phyloP scores from a whole-genome alignment of 2,329 filamentous ascomycete species.

The Triangularia verruculosa region DNA sequence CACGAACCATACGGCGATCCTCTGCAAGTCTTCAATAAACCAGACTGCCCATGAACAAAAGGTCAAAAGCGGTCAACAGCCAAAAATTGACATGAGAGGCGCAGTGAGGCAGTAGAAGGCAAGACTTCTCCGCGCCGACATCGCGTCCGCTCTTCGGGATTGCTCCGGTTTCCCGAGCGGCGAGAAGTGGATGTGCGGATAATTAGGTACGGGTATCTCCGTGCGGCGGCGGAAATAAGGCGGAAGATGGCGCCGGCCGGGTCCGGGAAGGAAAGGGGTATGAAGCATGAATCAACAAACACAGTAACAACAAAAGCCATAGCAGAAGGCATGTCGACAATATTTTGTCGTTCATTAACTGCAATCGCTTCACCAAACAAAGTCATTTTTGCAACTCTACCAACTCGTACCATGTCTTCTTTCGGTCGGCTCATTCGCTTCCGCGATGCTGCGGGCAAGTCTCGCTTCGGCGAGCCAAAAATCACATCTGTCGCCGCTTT shows the following conservation, averaged over 20 bases:
- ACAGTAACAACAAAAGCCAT: background rate
- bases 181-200: background rate
- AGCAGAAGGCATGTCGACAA: background rate
- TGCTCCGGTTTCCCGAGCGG: background rate
- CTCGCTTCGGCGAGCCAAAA: slow-evolving; percentile 1
- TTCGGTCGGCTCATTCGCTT: background rate
- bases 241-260: background rate
- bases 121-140: too few relatives aligned
- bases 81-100: too few relatives aligned
- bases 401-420: background rate
- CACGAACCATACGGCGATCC: too few relatives aligned
- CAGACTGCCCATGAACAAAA: too few relatives aligned
- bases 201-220: too few relatives aligned
- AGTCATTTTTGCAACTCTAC: background rate
- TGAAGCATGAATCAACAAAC: background rate
- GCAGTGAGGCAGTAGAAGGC: too few relatives aligned
- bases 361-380: background rate
- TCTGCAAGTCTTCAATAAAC: too few relatives aligned
- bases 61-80: too few relatives aligned
- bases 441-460: background rate
- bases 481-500: background rate
- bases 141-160: too few relatives aligned
- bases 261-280: background rate
- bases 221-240: background rate
- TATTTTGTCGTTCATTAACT: background rate